A percentile compares a stretch with the other conserved stretches of the same genome.
Evolutionary conservation across 2,329 filamentous ascomycete species (phyloP).

Genomic region (Alternaria sp.): DNA sequence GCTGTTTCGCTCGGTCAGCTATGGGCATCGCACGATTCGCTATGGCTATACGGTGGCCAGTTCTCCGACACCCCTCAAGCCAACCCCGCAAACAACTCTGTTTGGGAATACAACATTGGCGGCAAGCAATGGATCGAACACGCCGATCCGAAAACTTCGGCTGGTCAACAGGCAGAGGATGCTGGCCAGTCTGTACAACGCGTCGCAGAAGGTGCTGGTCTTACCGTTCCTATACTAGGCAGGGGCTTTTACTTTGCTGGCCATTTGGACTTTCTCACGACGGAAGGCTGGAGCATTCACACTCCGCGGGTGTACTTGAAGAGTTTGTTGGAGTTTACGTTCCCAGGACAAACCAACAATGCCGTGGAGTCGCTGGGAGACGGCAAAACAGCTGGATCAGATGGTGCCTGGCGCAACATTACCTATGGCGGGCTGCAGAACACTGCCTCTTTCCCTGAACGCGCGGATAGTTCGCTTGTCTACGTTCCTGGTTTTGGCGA

Average conservation of each 20-base stretch:
- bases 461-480: conserved; percentile 76
- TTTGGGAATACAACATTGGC: conserved; percentile 75
- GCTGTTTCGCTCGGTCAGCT: conserved; percentile 76
- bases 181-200: conserved; percentile 68
- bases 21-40: conserved; percentile 74
- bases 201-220: conserved; percentile 75
- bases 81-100: conserved; percentile 66
- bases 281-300: conserved; percentile 72
- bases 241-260: conserved; percentile 82
- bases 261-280: conserved; percentile 72
- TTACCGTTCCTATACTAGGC: conserved; percentile 73
- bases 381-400: conserved; percentile 64
- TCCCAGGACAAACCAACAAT: conserved; percentile 72
- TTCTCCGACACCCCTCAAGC: conserved; percentile 70
- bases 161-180: conserved; percentile 68
- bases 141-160: conserved; percentile 66
- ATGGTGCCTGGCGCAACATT: conserved; percentile 76
- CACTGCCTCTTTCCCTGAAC: conserved; percentile 71
- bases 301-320: conserved; percentile 73
- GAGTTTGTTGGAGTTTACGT: conserved; percentile 78
- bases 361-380: conserved; percentile 65
- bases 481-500: conserved; percentile 80
- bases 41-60: conserved; percentile 78
- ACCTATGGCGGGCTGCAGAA: conserved; percentile 74
- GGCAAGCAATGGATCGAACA: conserved; percentile 70